Base-by-base conservation (phyloP, 1,284 basidiomycete genomes). In the Ustilago trichophora region DNA sequence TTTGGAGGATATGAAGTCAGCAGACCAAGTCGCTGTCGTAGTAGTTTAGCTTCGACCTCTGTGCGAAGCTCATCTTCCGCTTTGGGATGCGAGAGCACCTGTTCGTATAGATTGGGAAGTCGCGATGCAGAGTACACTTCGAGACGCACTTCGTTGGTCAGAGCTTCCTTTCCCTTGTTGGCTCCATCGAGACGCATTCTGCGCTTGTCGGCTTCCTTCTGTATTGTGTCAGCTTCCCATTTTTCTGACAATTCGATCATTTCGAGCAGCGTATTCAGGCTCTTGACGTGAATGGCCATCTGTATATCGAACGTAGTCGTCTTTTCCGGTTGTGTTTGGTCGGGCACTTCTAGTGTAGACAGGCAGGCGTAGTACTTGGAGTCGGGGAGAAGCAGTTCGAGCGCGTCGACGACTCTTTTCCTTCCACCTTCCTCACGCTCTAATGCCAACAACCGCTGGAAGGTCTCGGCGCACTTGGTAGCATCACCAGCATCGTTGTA, bases 361-460 rank as follows among this genome's bases (percentile, higher is more conserved):
- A 98, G 83, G 1, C 88, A 83, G 1, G 84, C 67, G 71, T 90
- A 90, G 24, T 89, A 83, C 0, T 86, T 83, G 8, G 93, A 94
- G 10, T 87, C 87, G 0, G 91, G 91, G 6, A 97, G 87, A 11
- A 93, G 84, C 25, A 90, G 84, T 3, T 85, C 85, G 9, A 98
- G 84, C 0, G 88, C 86, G 6, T 60, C 33, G 48, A 53, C 44
- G 41, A 62, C 34, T 10, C 49, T 35, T 19, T 43, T 50, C 16
- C 44, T 37, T 16, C 53, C 55, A 11, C 90, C 90, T 57, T 88
- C 85, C 41, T 87, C 83, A 15, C 88, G 84, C 22, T 87, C 86
- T 3, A 88, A 76, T 3, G 87, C 85, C n/a, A 96, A 82, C 32
- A 91, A 83, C 68, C 89, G 90, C 77, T 93, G 90, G 35, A 95